Percentiles rank a stretch among this genome's conserved stretches.
Evolutionary conservation across 306 rosid species (phyloP).

Genomic region (Prosopis cineraria): DNA sequence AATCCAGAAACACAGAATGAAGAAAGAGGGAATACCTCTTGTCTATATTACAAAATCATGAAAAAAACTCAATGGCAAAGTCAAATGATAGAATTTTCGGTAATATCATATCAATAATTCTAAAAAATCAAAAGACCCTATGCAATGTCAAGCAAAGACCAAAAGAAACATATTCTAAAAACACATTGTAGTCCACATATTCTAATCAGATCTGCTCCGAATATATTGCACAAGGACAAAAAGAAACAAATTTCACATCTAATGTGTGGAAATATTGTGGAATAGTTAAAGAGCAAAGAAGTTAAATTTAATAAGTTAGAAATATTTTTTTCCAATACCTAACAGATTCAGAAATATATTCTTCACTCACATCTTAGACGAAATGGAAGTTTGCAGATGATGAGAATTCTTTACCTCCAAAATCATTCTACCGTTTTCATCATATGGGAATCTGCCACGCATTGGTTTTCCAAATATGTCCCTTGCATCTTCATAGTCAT

Average conservation of each 20-base stretch:
- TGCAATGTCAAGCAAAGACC: constrained; percentile 8
- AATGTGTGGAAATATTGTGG: background rate
- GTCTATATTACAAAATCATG: constrained; percentile 2
- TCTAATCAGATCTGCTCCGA: constrained; percentile 9
- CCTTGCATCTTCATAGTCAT: constrained; percentile 89
- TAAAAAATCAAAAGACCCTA: constrained; percentile 13
- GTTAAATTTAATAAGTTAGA: background rate
- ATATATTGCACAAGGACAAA: constrained; percentile 19
- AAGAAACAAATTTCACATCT: background rate
- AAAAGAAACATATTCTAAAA: no score
- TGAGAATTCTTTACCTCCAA: constrained; percentile 71
- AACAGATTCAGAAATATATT: constrained; percentile 31
- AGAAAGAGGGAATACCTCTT: background rate
- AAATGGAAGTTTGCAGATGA: constrained; percentile 30
- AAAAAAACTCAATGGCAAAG: constrained; percentile 12
- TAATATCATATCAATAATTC: constrained; percentile 8
- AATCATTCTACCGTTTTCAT: constrained; percentile 79
- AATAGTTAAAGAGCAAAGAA: constrained; percentile 22
- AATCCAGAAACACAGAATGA: constrained; percentile 18
- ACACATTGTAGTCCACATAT: constrained; percentile 17
- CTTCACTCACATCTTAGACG: constrained; percentile 20
- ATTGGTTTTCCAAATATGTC: constrained; percentile 87
- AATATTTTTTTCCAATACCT: constrained; percentile 15
- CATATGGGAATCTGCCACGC: constrained; percentile 91
- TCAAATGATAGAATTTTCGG: constrained; percentile 6